Base-by-base conservation (phyloP, 2,329 filamentous ascomycete species). In the Pyricularia sp. region DNA sequence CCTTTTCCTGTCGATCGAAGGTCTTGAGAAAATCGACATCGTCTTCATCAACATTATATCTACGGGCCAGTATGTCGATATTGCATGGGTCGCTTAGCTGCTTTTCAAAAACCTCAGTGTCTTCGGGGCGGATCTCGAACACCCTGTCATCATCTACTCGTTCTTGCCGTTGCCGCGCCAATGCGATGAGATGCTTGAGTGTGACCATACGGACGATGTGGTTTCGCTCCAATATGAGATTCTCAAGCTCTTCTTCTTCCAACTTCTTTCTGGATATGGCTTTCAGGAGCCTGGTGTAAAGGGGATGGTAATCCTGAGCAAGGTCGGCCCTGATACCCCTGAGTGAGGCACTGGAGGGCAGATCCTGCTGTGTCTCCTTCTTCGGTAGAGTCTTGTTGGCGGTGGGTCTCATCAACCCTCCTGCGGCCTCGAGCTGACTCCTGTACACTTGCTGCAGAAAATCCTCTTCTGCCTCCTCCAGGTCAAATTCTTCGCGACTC, bases 21-120 rank as follows among this genome's bases (percentile, higher is more conserved):
- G 81, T 77, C 26, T 75, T 74, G 4, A 85, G 75, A 71, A 84
- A 84, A 10, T 83, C 81, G 5, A 78, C 69, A 59, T 83, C 80
- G 5, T 81, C 79, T 26, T 77, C 73, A 28, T 75, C 76, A 66
- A 80, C 72, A 25, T 72, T 61, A 4, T 72, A 67, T 0, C 71
- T 70, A 36, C 73, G 75, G 17, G 33, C 65, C 31, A 70, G 61
- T 6, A 71, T 69, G 3, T 61, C 66, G 33, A 33, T 69, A 69
- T 75, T 3, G 72, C 75, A 11, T 69, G 76, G 30, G 68, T 69
- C 26, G 9, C 65, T 65, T 6, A 76, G 70, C 36, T 73, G 73
- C n/a, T 69, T 71, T 28, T 75, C 74, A 68, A 79, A 77, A 33
- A 79, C 70, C 26, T 75, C 73, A 17, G 80, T 71, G 50, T 82